These are phyloP conservation scores for Ustilago lituana DNA, from an alignment of 1,284 basidiomycete species.

Conservation along the genomic window DNA sequence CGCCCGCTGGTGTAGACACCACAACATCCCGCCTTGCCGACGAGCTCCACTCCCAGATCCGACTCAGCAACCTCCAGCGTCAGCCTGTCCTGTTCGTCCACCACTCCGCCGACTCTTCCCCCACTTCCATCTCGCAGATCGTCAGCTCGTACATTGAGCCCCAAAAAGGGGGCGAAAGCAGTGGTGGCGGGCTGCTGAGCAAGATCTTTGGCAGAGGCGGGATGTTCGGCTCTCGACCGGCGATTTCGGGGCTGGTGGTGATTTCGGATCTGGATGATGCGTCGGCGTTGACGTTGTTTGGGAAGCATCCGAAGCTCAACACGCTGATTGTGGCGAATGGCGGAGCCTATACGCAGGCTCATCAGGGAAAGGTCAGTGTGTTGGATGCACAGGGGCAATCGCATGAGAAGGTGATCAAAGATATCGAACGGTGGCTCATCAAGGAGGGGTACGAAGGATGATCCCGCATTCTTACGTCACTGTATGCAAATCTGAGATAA, in stretches of 20 bases:
- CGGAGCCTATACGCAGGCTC: neutral
- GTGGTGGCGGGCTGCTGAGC: slow-evolving; percentile 17
- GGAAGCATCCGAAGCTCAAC: slow-evolving; percentile 39
- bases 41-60: slow-evolving; percentile 40
- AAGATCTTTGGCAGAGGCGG: slow-evolving; percentile 36
- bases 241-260: slow-evolving; percentile 36
- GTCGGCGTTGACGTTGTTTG: slow-evolving; percentile 15
- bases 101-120: slow-evolving; percentile 6
- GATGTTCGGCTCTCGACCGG: slow-evolving; percentile 27
- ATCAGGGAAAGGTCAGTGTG: slow-evolving; percentile 26
- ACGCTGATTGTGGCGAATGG: slow-evolving; percentile 36
- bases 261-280: slow-evolving; percentile 31
- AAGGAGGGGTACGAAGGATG: slow-evolving; percentile 38
- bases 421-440: slow-evolving; percentile 46
- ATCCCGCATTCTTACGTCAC: neutral
- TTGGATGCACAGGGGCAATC: slow-evolving; percentile 11
- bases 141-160: slow-evolving; percentile 41
- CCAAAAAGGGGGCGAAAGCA: neutral
- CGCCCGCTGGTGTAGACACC: neutral
- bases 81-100: slow-evolving; percentile 48
- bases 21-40: slow-evolving; percentile 14
- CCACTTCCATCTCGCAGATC: slow-evolving; percentile 4
- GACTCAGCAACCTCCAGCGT: slow-evolving; percentile 39
- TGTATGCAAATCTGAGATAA: neutral
- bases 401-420: slow-evolving; percentile 35